A percentile compares a stretch with the other conserved stretches of the same genome.
Evolutionary conservation across 1,284 basidiomycete species (phyloP).

Genomic region (Earliella scabrosa): DNA sequence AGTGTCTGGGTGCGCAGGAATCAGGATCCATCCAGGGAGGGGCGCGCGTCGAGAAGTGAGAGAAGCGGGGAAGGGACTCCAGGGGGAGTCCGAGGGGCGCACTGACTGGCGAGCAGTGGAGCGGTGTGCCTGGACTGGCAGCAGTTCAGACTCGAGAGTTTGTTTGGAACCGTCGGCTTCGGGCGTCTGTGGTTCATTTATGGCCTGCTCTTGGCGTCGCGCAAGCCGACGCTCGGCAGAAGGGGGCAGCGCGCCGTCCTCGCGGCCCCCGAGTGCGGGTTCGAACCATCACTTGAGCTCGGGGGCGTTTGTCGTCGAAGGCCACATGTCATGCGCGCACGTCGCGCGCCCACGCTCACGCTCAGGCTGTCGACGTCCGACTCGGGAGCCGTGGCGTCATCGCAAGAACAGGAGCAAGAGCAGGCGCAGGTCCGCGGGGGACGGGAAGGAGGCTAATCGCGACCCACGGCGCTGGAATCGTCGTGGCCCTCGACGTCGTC

Average conservation of each 20-base stretch:
- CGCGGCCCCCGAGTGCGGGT: neutral
- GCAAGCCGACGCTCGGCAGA: conserved; percentile 15
- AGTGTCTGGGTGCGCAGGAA: neutral
- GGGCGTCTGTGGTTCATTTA: conserved; percentile 14
- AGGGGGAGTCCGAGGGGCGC: neutral
- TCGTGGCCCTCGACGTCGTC: conserved; percentile 1
- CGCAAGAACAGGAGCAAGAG: too few species aligned
- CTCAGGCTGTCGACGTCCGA: too few species aligned
- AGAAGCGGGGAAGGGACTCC: neutral
- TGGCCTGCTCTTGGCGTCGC: conserved; percentile 4
- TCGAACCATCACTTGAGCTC: neutral
- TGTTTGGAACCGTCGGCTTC: too few species aligned
- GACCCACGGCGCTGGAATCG: conserved; percentile 5
- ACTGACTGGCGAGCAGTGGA: neutral
- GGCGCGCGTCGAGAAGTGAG: neutral
- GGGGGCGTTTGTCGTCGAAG: neutral
- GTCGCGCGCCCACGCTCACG: too few species aligned
- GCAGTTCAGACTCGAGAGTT: too few species aligned
- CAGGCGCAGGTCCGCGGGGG: conserved; percentile 1
- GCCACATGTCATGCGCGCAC: conserved; percentile 1
- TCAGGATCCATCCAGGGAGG: neutral
- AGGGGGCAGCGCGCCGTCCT: neutral
- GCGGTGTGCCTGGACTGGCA: neutral
- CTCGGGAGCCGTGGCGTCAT: conserved; percentile 9
- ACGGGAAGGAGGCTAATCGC: conserved; percentile 5